phyloP scores from a whole-genome alignment of 2,329 filamentous ascomycete species.

The Helotiales sp. region DNA sequence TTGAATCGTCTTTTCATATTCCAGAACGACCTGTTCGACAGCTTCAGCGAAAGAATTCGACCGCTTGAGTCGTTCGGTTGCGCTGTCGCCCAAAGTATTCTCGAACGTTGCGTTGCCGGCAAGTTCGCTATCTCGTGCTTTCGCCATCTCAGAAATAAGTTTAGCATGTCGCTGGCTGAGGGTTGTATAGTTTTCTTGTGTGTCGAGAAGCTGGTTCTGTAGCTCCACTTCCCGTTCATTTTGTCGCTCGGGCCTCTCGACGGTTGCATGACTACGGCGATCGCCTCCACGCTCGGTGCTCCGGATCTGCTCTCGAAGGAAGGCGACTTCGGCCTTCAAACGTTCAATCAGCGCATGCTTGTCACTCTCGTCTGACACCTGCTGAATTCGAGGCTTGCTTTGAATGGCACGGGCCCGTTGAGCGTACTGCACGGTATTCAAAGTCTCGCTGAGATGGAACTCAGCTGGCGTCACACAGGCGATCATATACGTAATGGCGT shows the following conservation, averaged over 20 bases:
- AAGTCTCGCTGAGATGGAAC: constrained; percentile 94
- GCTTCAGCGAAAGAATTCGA: constrained; percentile 96
- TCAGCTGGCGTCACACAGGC: constrained; percentile 96
- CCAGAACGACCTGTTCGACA: constrained; percentile 91
- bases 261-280: constrained; percentile 53
- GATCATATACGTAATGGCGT: constrained; percentile 99
- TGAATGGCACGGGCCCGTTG: constrained; percentile 95
- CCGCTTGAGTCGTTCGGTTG: constrained; percentile 84
- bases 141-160: constrained; percentile 90
- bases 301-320: constrained; percentile 89
- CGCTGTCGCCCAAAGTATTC: constrained; percentile 70
- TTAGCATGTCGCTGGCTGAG: constrained; percentile 93
- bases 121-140: constrained; percentile 70
- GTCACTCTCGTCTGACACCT: constrained; percentile 83
- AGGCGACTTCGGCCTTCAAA: constrained; percentile 89
- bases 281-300: constrained; percentile 70
- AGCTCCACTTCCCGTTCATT: constrained; percentile 86
- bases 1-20: constrained; percentile 99
- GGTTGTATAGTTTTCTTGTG: constrained; percentile 91
- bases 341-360: constrained; percentile 93
- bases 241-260: constrained; percentile 74
- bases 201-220: constrained; percentile 89
- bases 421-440: constrained; percentile 97
- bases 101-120: constrained; percentile 58
- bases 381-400: constrained; percentile 95